Evolutionary conservation across 768 basidiomycete species (phyloP).

Genomic region (Omphalotus guepiniiformis): DNA sequence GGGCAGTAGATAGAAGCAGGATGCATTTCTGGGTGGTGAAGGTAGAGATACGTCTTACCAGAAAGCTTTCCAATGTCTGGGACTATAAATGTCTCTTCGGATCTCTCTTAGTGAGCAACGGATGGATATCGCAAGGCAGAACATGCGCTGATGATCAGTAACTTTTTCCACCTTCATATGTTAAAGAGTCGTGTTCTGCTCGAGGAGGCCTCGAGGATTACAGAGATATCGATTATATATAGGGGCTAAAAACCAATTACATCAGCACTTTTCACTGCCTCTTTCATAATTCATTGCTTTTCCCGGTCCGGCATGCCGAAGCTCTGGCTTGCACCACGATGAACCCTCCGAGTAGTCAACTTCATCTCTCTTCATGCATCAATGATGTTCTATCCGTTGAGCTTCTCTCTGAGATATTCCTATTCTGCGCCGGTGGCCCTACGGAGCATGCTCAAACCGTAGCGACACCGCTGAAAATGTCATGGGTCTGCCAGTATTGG

Average conservation of each 20-base stretch:
- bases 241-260: not conserved
- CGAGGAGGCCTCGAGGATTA: too few relatives aligned
- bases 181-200: not conserved
- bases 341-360: not conserved
- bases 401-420: too few relatives aligned
- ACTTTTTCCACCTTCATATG: too few relatives aligned
- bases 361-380: not conserved
- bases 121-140: not conserved
- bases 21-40: not conserved
- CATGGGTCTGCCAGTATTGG: too few relatives aligned
- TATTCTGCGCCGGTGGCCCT: too few relatives aligned
- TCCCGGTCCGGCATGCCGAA: not conserved
- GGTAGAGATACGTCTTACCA: not conserved
- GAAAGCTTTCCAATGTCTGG: too few relatives aligned
- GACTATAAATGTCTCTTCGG: too few relatives aligned
- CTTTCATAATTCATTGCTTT: too few relatives aligned
- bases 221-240: not conserved
- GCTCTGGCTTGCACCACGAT: not conserved
- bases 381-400: not conserved
- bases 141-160: not conserved
- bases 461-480: too few relatives aligned
- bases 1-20: not conserved
- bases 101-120: too few relatives aligned
- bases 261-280: not conserved
- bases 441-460: too few relatives aligned